Evolutionary conservation across 208 protist genomes (phyloP), one percentile per base, ranked within the genome.

Genomic region (Jaenimonas drosophilae): DNA sequence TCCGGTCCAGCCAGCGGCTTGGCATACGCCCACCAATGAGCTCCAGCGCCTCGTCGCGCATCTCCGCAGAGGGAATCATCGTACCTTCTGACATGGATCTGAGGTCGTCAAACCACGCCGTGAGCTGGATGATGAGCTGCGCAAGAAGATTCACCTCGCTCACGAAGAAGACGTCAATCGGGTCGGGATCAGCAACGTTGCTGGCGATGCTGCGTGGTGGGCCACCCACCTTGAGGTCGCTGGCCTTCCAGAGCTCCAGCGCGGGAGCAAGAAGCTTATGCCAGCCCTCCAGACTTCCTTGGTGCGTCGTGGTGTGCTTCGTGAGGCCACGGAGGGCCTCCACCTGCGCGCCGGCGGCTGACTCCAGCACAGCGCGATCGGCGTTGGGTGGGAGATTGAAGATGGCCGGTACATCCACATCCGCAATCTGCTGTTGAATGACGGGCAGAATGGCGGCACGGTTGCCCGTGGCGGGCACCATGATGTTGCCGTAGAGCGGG

Each of bases 361-460:
- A 66, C 57, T 90, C 75, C 64, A 96, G 90, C 48, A 97, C 86
- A 0, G 76, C 73, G 34, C 80, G 69, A 49, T 97, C 91, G 11
- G 94, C 79, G 70, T 98, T 98, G 50, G 78, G 68, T 24, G 94
- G 93, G 12, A 98, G 80, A 24, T 71, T 69, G 58, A 98, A 91
- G 51, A 97, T 53, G 28, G 54, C 21, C 2, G 82, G 80, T 37
- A 64, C 37, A 47, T 91, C 82, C 7, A 83, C 65, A 54, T 91
- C 80, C 4, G 82, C 70, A 23, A 95, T 33, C 28, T 73, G 64
- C 5, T 60, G 44, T 17, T 55, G 54, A 24, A 95, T 56, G 41
- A 77, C 54, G 36, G 68, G 48, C 41, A 86, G 47, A 51, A 91
- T 52, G 16, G 44, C 54, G 33, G 49, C 67, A 47, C 78, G 71